Conservation (phyloP, 768 basidiomycete genomes). For the Hydnomerulius pinastri region DNA sequence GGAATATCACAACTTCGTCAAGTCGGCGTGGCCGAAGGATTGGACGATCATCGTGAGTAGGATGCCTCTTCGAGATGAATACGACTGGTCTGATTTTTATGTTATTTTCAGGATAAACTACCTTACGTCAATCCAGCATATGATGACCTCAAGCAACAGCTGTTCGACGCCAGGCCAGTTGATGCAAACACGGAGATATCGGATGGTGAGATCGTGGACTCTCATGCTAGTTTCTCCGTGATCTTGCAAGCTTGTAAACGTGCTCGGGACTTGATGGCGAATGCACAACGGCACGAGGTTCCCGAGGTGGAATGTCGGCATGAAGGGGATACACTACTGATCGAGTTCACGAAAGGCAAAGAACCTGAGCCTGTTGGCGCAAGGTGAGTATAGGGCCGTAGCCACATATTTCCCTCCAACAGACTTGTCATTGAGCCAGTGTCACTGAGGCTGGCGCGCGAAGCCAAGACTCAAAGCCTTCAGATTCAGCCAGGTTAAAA, state of each 20-base stretch:
- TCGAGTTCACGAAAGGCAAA: not conserved
- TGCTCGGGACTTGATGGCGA: not conserved
- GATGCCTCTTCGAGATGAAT: not conserved
- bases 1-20: not conserved
- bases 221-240: not conserved
- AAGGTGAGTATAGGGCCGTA: not conserved
- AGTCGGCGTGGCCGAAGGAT: not conserved
- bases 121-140: not conserved
- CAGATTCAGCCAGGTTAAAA: not conserved
- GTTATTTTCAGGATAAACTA: not conserved
- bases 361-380: not conserved
- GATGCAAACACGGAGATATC: not conserved
- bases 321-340: not conserved
- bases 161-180: not conserved
- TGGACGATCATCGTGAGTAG: not conserved
- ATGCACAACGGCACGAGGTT: not conserved
- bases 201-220: not conserved
- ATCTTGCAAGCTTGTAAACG: not conserved
- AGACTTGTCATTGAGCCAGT: too few species aligned
- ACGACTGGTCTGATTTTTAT: not conserved
- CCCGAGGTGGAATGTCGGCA: not conserved
- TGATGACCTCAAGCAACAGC: not conserved
- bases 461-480: too few species aligned
- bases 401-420: too few species aligned
- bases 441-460: too few species aligned